Percentiles rank a stretch among this genome's conserved stretches.
These are phyloP conservation scores for Tripterygium wilfordii DNA, from an alignment of 177 flowering plant genomes.

Conservation along the genomic window DNA sequence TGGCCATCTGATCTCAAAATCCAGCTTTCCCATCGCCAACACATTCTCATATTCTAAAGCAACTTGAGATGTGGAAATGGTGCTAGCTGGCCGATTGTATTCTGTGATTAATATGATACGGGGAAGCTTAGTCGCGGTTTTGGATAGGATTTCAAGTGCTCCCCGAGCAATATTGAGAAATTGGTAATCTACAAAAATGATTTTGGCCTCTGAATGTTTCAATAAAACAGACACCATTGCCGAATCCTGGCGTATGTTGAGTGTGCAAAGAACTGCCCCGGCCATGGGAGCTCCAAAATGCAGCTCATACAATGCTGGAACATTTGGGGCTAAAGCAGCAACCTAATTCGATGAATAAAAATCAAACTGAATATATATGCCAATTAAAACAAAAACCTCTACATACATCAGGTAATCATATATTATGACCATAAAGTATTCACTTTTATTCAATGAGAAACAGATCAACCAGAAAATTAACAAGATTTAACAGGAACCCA, in stretches of 20 bases:
- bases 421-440: too few relatives aligned
- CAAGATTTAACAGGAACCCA: too few relatives aligned
- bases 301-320: conserved; percentile 43
- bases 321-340: conserved; percentile 33
- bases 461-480: too few relatives aligned
- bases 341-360: conserved; percentile 20
- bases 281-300: conserved; percentile 53
- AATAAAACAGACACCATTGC: conserved; percentile 37
- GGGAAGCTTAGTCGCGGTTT: conserved; percentile 14
- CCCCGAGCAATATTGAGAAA: conserved; percentile 22
- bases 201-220: conserved; percentile 51
- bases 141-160: conserved; percentile 23
- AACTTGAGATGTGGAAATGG: not conserved
- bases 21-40: conserved; percentile 25
- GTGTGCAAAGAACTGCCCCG: conserved; percentile 34
- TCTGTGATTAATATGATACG: conserved; percentile 23
- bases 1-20: conserved; percentile 31
- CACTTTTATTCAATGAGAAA: too few relatives aligned
- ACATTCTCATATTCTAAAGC: conserved; percentile 37
- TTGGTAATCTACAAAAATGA: conserved; percentile 48
- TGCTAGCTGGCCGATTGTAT: not conserved
- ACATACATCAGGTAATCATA: too few relatives aligned
- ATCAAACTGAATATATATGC: not conserved
- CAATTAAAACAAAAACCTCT: not conserved
- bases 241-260: conserved; percentile 44